A percentile compares a stretch with the other conserved stretches of the same genome.
phyloP scores from a whole-genome alignment of 2,329 filamentous ascomycete species.

The Cercospora sp. region DNA sequence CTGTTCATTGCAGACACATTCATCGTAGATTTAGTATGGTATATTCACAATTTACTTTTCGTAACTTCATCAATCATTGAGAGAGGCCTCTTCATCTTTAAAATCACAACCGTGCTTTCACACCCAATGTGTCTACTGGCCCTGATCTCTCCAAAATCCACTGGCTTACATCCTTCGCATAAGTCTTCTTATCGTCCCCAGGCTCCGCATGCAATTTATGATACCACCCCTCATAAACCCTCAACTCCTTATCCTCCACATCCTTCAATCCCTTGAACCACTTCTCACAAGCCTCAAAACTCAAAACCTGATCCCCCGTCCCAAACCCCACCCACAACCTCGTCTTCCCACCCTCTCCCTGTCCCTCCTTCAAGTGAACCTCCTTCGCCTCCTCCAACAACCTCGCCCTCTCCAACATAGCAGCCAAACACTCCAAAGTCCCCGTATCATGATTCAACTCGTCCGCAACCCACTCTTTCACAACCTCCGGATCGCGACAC shows the following conservation, averaged over 20 bases:
- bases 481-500: conserved; percentile 66
- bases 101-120: conserved; percentile 1
- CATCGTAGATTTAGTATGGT: not conserved
- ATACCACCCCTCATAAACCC: conserved; percentile 73
- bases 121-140: not conserved
- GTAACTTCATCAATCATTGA: not conserved
- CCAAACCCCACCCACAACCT: conserved; percentile 76
- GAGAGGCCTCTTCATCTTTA: not conserved
- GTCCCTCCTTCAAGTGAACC: conserved; percentile 42
- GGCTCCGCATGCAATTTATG: conserved; percentile 60
- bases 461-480: conserved; percentile 64
- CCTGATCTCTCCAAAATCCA: conserved; percentile 39
- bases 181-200: conserved; percentile 39
- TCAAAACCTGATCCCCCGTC: conserved; percentile 69
- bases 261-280: conserved; percentile 59
- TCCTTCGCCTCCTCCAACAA: conserved; percentile 60
- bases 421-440: conserved; percentile 77
- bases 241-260: conserved; percentile 69
- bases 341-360: conserved; percentile 57
- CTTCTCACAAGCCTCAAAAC: conserved; percentile 63
- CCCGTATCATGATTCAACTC: conserved; percentile 77
- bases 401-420: conserved; percentile 72
- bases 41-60: not conserved
- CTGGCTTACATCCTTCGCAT: conserved; percentile 36
- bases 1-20: not conserved